Evolutionary conservation across 2,329 filamentous ascomycete species (phyloP).

Genomic region (Lachnellula willkommii): DNA sequence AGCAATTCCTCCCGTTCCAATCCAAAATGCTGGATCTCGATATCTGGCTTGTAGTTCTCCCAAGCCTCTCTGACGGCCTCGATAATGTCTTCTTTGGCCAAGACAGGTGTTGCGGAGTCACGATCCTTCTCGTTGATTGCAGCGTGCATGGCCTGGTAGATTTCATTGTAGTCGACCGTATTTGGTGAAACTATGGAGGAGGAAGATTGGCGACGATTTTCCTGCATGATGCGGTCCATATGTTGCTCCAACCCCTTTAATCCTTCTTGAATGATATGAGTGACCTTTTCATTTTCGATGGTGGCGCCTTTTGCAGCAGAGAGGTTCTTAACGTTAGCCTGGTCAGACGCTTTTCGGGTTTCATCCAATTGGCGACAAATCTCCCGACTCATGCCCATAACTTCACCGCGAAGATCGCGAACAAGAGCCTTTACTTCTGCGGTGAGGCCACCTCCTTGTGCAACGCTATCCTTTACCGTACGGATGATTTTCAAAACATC

Average conservation of each 20-base stretch:
- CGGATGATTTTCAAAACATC: conserved; percentile 79
- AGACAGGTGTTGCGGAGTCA: conserved; percentile 44
- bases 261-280: conserved; percentile 71
- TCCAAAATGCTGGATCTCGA: conserved; percentile 83
- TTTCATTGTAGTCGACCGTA: conserved; percentile 72
- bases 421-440: conserved; percentile 89
- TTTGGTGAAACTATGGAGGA: conserved; percentile 57
- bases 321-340: conserved; percentile 34
- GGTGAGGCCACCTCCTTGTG: conserved; percentile 81
- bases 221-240: conserved; percentile 71
- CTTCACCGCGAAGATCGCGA: conserved; percentile 83
- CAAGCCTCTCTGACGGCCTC: conserved; percentile 84
- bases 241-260: conserved; percentile 78
- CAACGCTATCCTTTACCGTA: conserved; percentile 85
- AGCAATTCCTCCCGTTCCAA: conserved; percentile 87
- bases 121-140: conserved; percentile 56
- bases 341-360: conserved; percentile 35
- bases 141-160: conserved; percentile 77
- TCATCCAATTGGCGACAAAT: conserved; percentile 82
- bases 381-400: conserved; percentile 90
- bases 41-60: conserved; percentile 91
- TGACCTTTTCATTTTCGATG: conserved; percentile 64
- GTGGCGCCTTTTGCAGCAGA: conserved; percentile 39
- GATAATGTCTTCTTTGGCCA: conserved; percentile 78
- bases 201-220: conserved; percentile 65